phyloP scores from a whole-genome alignment of 345 rosid genomes.

The Lenwebbia sp. region DNA sequence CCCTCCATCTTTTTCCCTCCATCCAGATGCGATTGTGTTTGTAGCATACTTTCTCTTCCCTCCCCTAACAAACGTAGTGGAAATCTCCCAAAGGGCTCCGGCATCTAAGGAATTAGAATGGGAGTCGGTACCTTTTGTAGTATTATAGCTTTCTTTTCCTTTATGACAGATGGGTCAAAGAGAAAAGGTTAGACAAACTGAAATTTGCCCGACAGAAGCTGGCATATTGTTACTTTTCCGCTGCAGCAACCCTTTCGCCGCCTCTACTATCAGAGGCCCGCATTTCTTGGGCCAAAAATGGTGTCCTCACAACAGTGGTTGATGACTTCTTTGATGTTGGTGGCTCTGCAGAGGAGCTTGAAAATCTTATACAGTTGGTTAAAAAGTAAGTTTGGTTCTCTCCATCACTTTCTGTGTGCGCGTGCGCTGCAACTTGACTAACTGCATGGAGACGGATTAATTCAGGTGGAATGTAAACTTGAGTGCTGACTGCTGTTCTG shows the following conservation, averaged over 20 bases:
- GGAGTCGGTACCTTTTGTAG: too few species aligned
- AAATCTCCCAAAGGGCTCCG: not conserved
- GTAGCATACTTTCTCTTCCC: not conserved
- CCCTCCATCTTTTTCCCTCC: not conserved
- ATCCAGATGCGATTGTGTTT: not conserved
- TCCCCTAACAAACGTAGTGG: not conserved
- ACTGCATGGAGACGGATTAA: not conserved
- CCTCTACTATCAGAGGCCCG: slow-evolving; percentile 78
- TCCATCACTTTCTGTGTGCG: not conserved
- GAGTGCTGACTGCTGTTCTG: slow-evolving; percentile 46
- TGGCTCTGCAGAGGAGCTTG: slow-evolving; percentile 64
- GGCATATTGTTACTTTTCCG: slow-evolving; percentile 77
- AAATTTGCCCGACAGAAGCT: slow-evolving; percentile 74
- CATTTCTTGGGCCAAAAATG: slow-evolving; percentile 88
- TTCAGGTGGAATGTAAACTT: slow-evolving; percentile 55
- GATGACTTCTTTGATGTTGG: slow-evolving; percentile 91
- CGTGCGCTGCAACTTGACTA: not conserved
- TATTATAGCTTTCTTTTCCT: not conserved
- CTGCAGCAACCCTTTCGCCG: slow-evolving; percentile 50
- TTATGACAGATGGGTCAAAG: slow-evolving; percentile 57
- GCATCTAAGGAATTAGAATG: too few species aligned
- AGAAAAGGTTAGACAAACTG: slow-evolving; percentile 52
- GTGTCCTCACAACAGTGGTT: slow-evolving; percentile 72
- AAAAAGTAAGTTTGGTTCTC: slow-evolving; percentile 32
- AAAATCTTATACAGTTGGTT: slow-evolving; percentile 54